These are phyloP conservation scores for Coemansia sp. DNA, from an alignment of 192 early-diverging fungal species.

Conservation along the genomic window DNA sequence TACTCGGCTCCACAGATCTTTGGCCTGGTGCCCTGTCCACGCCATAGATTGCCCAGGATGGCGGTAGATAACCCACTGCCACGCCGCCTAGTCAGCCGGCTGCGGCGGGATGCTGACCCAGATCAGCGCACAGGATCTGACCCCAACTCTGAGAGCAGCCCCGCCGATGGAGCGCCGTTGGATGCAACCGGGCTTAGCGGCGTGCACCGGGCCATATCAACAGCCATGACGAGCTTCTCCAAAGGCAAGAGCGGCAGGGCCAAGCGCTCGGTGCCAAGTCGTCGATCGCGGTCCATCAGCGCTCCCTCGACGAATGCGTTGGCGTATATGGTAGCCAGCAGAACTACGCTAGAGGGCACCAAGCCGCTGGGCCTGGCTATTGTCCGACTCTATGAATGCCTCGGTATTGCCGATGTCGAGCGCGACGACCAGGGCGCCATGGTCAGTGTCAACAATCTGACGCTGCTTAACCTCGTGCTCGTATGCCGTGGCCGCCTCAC, in stretches of 20 bases:
- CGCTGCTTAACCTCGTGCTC: slow-evolving; percentile 88
- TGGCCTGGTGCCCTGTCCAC: slow-evolving; percentile 88
- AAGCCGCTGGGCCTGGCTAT: slow-evolving; percentile 29
- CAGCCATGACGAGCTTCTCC: slow-evolving; percentile 46
- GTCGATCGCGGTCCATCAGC: slow-evolving; percentile 9
- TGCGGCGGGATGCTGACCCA: slow-evolving; percentile 13
- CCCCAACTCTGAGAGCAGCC: background rate
- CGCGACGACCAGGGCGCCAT: slow-evolving; percentile 35
- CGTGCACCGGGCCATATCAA: slow-evolving; percentile 26
- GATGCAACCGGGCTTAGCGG: background rate
- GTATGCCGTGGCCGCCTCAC: slow-evolving; percentile 69
- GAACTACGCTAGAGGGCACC: slow-evolving; percentile 33
- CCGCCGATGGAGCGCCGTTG: background rate
- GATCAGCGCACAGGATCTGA: slow-evolving; percentile 16
- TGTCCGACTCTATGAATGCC: slow-evolving; percentile 23
- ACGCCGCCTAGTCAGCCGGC: slow-evolving; percentile 4
- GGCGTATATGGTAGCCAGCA: slow-evolving; percentile 42
- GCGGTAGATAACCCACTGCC: slow-evolving; percentile 18
- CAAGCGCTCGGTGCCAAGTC: background rate
- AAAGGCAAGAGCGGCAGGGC: slow-evolving; percentile 21
- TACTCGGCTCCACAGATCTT: slow-evolving; percentile 95
- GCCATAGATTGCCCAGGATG: slow-evolving; percentile 85
- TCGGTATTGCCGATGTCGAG: slow-evolving; percentile 34
- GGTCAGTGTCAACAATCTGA: slow-evolving; percentile 82
- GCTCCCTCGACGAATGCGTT: background rate